Evolutionary conservation across 768 basidiomycete species (phyloP), one percentile per base, ranked within the genome.

Genomic region (Kwoniella bestiolae): DNA sequence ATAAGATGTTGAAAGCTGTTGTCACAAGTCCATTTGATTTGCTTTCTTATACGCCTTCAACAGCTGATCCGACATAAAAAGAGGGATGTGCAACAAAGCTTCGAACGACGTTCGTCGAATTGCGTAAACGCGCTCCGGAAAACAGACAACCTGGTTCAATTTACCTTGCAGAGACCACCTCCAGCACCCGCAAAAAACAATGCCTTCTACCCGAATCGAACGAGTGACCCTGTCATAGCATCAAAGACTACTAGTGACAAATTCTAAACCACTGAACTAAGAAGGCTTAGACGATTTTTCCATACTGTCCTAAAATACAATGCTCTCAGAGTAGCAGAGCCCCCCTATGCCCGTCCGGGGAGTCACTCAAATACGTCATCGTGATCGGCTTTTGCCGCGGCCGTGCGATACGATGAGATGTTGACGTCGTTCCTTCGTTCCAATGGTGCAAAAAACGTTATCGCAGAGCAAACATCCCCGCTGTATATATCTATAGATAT

Each of bases 251-350:
- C 52, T 55, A 55, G 52, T 55, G 52, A 55, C 52, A 55, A 55
- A 55, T 55, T 55, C 52, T 55, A 55, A 55, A 55, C 52, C 52
- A 55, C 52, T 55, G 52, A 55, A 55, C 52, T 55, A 55, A 55
- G 52, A 55, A 55, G 52, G 52, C 52, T 55, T 35, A 55, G 52
- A 34, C 31, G 25, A 31, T n/a, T n/a, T n/a, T n/a, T n/a, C n/a
- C n/a, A n/a, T n/a, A n/a, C n/a, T n/a, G n/a, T n/a, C n/a, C n/a
- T n/a, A n/a, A n/a, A n/a, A n/a, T n/a, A n/a, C n/a, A n/a, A n/a
- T n/a, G n/a, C n/a, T n/a, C n/a, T n/a, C n/a, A n/a, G n/a, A n/a
- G n/a, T n/a, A n/a, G n/a, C n/a, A n/a, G n/a, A n/a, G n/a, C n/a
- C n/a, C n/a, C n/a, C n/a, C n/a, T n/a, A n/a, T 9, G 38, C 18